Conservation (phyloP, 2,329 filamentous ascomycete genomes). For the Venturia carpophila region DNA sequence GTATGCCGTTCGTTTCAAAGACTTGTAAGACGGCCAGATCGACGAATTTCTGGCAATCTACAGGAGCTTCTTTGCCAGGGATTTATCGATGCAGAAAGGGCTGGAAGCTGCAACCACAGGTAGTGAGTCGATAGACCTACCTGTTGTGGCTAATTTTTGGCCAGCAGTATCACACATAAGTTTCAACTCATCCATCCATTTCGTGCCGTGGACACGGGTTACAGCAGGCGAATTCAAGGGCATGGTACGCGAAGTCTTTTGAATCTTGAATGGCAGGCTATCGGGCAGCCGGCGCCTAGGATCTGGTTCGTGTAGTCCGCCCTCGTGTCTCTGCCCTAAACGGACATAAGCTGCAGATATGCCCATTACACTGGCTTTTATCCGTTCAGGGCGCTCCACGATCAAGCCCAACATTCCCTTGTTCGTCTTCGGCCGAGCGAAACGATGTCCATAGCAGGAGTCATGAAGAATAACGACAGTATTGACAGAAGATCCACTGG, state of each 20-base stretch:
- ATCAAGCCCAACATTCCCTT: conserved; percentile 67
- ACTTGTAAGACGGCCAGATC: background rate
- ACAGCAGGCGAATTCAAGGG: conserved; percentile 68
- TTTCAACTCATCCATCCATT: conserved; percentile 90
- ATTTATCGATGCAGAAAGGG: conserved; percentile 41
- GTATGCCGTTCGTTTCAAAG: background rate
- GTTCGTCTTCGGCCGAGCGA: conserved; percentile 70
- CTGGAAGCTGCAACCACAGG: conserved; percentile 56
- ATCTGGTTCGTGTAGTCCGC: conserved; percentile 59
- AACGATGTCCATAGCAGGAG: conserved; percentile 90
- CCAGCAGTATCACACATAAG: conserved; percentile 77
- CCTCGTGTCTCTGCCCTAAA: conserved; percentile 72
- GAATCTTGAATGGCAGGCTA: conserved; percentile 65
- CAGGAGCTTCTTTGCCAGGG: background rate
- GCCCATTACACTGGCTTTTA: conserved; percentile 75
- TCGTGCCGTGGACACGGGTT: conserved; percentile 80
- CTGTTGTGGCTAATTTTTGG: conserved; percentile 64
- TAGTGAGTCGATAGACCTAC: background rate
- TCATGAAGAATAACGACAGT: conserved; percentile 77
- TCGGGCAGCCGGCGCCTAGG: conserved; percentile 49
- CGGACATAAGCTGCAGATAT: conserved; percentile 82
- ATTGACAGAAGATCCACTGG: conserved; percentile 8
- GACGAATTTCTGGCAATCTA: background rate
- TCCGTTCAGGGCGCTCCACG: conserved; percentile 85
- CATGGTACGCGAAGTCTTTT: conserved; percentile 66